These are phyloP conservation scores for Tylopilus orsonianus DNA, from an alignment of 1,284 basidiomycete species.

Conservation along the genomic window DNA sequence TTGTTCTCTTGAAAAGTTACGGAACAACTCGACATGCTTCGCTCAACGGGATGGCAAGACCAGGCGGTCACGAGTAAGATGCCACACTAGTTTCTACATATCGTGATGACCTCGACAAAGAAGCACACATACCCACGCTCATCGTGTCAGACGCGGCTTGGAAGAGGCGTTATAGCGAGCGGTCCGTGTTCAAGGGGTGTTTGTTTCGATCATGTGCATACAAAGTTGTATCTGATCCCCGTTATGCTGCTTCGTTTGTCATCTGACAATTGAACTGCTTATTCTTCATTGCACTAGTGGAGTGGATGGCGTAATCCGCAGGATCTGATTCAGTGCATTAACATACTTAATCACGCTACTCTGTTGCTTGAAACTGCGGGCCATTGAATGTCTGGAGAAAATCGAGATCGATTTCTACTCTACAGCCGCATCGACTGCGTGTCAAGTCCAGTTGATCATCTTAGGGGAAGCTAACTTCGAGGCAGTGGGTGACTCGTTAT, in stretches of 20 bases:
- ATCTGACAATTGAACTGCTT: no score
- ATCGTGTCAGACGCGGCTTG: slow-evolving; percentile 50
- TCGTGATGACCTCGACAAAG: slow-evolving; percentile 44
- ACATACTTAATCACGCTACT: slow-evolving; percentile 39
- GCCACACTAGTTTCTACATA: slow-evolving; percentile 41
- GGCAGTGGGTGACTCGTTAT: no score
- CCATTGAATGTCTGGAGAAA: slow-evolving; percentile 42
- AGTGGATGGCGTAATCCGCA: no score
- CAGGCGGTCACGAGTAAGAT: slow-evolving; percentile 43
- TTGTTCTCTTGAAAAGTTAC: no score
- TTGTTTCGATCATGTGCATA: slow-evolving; percentile 14
- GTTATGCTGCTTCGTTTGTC: neutral
- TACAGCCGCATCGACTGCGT: slow-evolving; percentile 3
- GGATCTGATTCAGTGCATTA: slow-evolving; percentile 45
- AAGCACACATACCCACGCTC: slow-evolving; percentile 48
- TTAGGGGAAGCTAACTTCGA: no score
- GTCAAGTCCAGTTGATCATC: slow-evolving; percentile 1
- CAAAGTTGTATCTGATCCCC: no score
- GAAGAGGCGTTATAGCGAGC: slow-evolving; percentile 33
- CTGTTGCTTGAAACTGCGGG: slow-evolving; percentile 47
- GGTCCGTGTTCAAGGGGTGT: slow-evolving; percentile 40
- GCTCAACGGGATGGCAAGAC: no score
- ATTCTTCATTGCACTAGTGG: no score
- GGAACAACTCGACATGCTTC: no score
- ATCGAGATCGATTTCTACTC: slow-evolving; percentile 37